These are phyloP conservation scores for Parachaetomium inaequale DNA, from an alignment of 495 filamentous ascomycete species.

Conservation along the genomic window DNA sequence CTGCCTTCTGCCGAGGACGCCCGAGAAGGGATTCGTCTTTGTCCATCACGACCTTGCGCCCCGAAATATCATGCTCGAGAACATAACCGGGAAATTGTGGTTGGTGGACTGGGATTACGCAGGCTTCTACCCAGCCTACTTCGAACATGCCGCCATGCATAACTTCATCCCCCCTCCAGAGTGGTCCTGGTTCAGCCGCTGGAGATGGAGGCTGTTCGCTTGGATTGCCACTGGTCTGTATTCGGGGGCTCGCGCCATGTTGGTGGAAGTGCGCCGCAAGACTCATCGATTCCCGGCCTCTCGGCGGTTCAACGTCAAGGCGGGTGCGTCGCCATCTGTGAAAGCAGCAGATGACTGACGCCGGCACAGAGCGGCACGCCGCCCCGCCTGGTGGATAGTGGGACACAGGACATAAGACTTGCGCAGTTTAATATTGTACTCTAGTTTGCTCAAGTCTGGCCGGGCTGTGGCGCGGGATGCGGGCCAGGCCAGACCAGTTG, in stretches of 20 bases:
- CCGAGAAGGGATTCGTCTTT: background rate
- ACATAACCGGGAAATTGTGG: background rate
- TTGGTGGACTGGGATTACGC: slow-evolving; percentile 3
- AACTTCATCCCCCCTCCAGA: slow-evolving; percentile 2
- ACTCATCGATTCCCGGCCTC: background rate
- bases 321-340: background rate
- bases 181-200: background rate
- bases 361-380: too few relatives aligned
- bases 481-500: too few relatives aligned
- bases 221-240: background rate
- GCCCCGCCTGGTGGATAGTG: too few relatives aligned
- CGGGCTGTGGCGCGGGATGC: background rate
- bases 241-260: background rate
- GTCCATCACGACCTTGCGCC: slow-evolving; percentile 6
- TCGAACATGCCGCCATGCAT: slow-evolving; percentile 8
- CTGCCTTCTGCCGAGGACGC: background rate
- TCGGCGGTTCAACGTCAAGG: background rate
- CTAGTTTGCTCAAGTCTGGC: background rate
- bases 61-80: slow-evolving; percentile 7
- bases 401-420: too few relatives aligned
- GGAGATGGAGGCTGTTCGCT: background rate
- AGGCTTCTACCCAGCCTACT: slow-evolving; percentile 7
- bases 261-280: background rate
- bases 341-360: background rate
- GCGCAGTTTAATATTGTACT: too few relatives aligned